Percentiles rank a stretch among this genome's conserved stretches.
phyloP scores from a whole-genome alignment of 2,329 filamentous ascomycete species.

The Tolypocladium cylindrosporum region DNA sequence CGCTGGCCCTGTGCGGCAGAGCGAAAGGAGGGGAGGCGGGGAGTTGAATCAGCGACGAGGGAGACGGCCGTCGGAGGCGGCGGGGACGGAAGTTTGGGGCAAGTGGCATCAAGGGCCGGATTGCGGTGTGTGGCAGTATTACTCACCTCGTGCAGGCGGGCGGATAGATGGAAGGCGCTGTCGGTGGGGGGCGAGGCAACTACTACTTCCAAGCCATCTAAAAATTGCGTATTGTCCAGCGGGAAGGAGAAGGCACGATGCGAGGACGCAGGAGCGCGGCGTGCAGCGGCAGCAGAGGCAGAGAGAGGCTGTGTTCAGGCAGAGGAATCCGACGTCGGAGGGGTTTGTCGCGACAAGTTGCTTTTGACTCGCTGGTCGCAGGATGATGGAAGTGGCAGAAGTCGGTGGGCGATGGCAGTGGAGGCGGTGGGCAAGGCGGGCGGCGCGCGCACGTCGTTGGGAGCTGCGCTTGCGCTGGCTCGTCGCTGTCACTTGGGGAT shows the following conservation, averaged over 20 bases:
- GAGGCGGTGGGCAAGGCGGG: background rate
- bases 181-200: background rate
- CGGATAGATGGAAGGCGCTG: background rate
- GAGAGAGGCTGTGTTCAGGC: background rate
- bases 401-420: background rate
- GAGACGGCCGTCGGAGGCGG: conserved; percentile 1
- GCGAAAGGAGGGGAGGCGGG: background rate
- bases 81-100: conserved; percentile 4
- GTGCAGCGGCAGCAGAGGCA: background rate
- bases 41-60: background rate
- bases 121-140: background rate
- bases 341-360: background rate
- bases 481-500: background rate
- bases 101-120: background rate
- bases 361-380: conserved; percentile 1
- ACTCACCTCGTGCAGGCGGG: background rate
- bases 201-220: conserved; percentile 14
- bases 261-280: background rate
- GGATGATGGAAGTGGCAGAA: background rate
- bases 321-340: conserved; percentile 1
- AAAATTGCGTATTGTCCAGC: background rate
- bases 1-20: background rate
- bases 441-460: background rate
- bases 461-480: background rate
- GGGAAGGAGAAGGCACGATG: background rate